Evolutionary conservation across 495 filamentous ascomycete species (phyloP).

Genomic region (Aspergillus biplanus): DNA sequence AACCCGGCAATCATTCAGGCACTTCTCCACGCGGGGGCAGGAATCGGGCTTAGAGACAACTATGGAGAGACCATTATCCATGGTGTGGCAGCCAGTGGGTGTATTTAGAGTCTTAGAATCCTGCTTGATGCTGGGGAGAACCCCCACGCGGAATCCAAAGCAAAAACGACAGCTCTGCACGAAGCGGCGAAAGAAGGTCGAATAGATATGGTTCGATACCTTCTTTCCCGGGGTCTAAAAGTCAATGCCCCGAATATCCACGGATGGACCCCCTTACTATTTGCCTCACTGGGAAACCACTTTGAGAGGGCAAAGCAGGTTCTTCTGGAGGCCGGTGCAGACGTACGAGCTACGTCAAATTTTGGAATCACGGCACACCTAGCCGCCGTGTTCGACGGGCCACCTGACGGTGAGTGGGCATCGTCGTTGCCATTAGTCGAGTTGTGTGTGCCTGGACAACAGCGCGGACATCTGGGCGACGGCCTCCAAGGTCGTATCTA

Average conservation of each 20-base stretch:
- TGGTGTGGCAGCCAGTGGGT: not conserved
- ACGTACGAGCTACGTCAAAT: not conserved
- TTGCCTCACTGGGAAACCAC: not conserved
- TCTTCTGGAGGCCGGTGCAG: not conserved
- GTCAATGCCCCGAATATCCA: not conserved
- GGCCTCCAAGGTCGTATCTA: not conserved
- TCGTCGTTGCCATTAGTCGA: not conserved
- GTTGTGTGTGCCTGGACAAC: slow-evolving; percentile 1
- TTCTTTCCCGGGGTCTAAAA: not conserved
- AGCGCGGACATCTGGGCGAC: not conserved
- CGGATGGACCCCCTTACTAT: not conserved
- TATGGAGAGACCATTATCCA: not conserved
- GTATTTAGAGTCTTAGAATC: not conserved
- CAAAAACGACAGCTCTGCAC: not conserved
- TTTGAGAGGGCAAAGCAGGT: not conserved
- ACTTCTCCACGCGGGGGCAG: not conserved
- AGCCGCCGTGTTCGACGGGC: not conserved
- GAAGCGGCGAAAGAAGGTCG: not conserved
- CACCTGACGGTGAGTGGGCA: not conserved
- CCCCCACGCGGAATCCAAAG: not conserved
- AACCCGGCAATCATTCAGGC: not conserved
- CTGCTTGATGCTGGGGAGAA: not conserved
- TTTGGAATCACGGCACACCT: not conserved
- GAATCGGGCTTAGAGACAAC: not conserved
- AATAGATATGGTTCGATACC: not conserved